phyloP scores from a whole-genome alignment of 176 grass and related monocot species.

The Dendrocalamus sinicus region DNA sequence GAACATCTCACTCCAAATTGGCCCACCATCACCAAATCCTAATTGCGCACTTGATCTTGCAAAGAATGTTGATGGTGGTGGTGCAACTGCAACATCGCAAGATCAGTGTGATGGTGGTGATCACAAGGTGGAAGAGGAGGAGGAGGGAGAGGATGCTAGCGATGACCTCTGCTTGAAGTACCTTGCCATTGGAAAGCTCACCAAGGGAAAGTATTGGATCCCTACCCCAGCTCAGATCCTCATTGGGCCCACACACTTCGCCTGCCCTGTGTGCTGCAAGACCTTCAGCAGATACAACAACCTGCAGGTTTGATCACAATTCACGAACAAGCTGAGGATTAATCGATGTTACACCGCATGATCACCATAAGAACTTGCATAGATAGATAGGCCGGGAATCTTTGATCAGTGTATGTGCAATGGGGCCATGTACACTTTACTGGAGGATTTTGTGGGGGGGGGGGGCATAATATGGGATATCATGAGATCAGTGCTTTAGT shows the following conservation, averaged over 20 bases:
- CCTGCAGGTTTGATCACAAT: slow-evolving; percentile 54
- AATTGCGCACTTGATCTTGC: not conserved
- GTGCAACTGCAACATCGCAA: not conserved
- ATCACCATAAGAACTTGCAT: slow-evolving; percentile 4
- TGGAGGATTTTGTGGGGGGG: not conserved
- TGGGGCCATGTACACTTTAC: not conserved
- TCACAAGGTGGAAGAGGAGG: slow-evolving; percentile 30
- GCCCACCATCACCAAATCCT: not conserved
- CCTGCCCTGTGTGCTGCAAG: slow-evolving; percentile 68
- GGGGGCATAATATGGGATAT: not conserved
- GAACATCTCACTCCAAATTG: slow-evolving; percentile 45
- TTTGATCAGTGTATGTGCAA: slow-evolving; percentile 31
- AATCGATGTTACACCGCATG: not conserved
- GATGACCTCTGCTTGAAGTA: slow-evolving; percentile 37
- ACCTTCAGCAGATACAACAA: slow-evolving; percentile 82
- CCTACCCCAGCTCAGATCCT: slow-evolving; percentile 74
- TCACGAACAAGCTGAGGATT: not conserved
- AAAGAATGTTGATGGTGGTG: not conserved
- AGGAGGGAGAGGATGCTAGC: not conserved
- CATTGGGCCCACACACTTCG: slow-evolving; percentile 67
- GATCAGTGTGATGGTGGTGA: slow-evolving; percentile 1
- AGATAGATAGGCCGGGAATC: slow-evolving; percentile 7
- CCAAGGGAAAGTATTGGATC: slow-evolving; percentile 70
- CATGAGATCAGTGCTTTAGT: not conserved
- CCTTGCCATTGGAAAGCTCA: slow-evolving; percentile 59